These are phyloP conservation scores for Linaria vulgaris DNA, from an alignment of 257 asterid species.

Conservation along the genomic window DNA sequence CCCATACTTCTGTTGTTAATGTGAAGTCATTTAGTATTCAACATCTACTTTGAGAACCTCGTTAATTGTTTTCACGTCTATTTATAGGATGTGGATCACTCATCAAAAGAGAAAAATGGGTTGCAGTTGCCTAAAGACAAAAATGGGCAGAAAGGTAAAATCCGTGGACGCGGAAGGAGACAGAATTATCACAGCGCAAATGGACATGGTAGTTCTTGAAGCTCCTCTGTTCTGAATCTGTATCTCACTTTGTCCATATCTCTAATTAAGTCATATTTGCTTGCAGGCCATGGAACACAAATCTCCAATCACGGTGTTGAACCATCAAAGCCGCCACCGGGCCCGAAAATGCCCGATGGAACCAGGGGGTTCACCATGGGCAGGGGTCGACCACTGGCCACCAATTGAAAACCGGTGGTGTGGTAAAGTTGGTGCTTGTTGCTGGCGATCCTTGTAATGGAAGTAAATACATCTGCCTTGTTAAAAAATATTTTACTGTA, in stretches of 20 bases:
- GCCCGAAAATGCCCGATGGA: conserved; percentile 99
- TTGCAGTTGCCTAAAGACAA: conserved; percentile 54
- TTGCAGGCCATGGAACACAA: conserved; percentile 61
- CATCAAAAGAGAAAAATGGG: conserved; percentile 48
- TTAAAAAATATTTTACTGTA: neutral
- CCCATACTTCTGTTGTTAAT: no score
- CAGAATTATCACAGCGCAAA: conserved; percentile 54
- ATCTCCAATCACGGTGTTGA: conserved; percentile 49
- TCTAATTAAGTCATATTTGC: neutral
- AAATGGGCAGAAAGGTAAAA: conserved; percentile 51
- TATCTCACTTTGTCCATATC: neutral
- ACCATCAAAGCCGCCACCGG: conserved; percentile 89
- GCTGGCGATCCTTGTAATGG: conserved; percentile 23
- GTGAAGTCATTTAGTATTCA: neutral
- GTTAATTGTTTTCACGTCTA: conserved; percentile 10
- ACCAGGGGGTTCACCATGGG: conserved; percentile 88
- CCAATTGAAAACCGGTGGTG: no score
- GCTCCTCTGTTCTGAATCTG: neutral
- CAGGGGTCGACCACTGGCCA: conserved; percentile 70
- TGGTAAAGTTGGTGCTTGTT: conserved; percentile 17
- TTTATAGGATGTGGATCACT: conserved; percentile 53
- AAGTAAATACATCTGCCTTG: conserved; percentile 26
- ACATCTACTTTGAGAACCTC: neutral
- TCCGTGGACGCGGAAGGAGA: conserved; percentile 78
- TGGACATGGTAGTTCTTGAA: conserved; percentile 62